These are phyloP conservation scores for Dothistroma septosporum DNA, from an alignment of 2,329 filamentous ascomycete genomes.

Conservation along the genomic window DNA sequence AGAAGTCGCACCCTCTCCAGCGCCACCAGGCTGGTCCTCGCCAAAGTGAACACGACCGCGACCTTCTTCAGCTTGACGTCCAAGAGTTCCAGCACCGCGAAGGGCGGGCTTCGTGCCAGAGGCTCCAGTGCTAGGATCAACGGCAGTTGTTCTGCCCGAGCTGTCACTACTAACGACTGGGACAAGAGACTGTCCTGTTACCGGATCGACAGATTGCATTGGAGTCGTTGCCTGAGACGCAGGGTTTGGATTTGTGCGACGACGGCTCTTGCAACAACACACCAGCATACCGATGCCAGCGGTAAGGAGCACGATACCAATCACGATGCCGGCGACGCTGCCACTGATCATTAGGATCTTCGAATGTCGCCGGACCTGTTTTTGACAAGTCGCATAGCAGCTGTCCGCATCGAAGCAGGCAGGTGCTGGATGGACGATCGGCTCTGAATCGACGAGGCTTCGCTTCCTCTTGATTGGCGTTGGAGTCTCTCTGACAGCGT, in stretches of 20 bases:
- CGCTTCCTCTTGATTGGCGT: not conserved
- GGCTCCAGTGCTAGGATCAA: conserved; percentile 4
- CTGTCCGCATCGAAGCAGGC: conserved; percentile 1
- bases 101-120: conserved; percentile 5
- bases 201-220: not conserved
- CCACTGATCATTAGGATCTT: not conserved
- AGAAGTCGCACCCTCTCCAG: not conserved
- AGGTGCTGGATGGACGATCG: not conserved
- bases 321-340: not conserved
- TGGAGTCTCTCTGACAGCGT: not conserved
- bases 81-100: conserved; percentile 17
- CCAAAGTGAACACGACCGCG: conserved; percentile 24
- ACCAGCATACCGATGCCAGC: not conserved
- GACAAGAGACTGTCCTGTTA: not conserved
- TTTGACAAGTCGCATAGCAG: not conserved
- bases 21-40: conserved; percentile 4
- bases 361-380: not conserved
- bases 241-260: not conserved
- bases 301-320: not conserved
- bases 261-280: not conserved
- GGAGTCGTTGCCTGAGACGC: not conserved
- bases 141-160: not conserved
- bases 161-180: not conserved
- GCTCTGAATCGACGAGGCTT: not conserved
- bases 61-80: conserved; percentile 28